These are phyloP conservation scores for Mortierella sp. DNA, from an alignment of 371 early-diverging fungal genomes.

Conservation along the genomic window DNA sequence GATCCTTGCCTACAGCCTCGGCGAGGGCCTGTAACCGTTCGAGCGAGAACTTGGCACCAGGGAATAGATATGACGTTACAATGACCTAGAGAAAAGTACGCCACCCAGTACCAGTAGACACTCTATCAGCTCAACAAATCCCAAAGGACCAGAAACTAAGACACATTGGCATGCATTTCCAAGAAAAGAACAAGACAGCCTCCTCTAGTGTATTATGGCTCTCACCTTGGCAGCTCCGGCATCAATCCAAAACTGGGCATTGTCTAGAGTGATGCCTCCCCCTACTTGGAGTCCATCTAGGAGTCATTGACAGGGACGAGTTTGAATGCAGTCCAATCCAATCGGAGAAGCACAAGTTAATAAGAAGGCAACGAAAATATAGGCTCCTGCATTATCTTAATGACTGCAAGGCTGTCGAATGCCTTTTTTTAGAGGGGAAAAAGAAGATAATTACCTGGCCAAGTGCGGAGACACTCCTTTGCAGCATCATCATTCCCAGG, in stretches of 20 bases:
- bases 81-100: conserved; percentile 73
- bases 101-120: background rate
- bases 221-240: conserved; percentile 86
- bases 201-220: background rate
- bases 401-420: background rate
- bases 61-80: conserved; percentile 95
- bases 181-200: conserved; percentile 14
- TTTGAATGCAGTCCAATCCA: background rate
- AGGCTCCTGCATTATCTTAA: conserved; percentile 8
- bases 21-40: conserved; percentile 76
- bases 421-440: background rate
- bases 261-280: conserved; percentile 93
- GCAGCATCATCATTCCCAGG: conserved; percentile 92
- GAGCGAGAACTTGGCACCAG: conserved; percentile 76
- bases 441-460: conserved; percentile 74
- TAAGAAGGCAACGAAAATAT: background rate
- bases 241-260: conserved; percentile 90
- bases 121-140: conserved; percentile 3
- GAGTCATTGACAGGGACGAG: background rate
- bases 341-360: conserved; percentile 15
- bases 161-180: background rate
- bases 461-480: conserved; percentile 81
- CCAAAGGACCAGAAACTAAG: background rate
- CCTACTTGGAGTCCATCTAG: conserved; percentile 88
- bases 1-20: conserved; percentile 80